These are phyloP conservation scores for Austroboletus eburneus DNA, from an alignment of 768 basidiomycete genomes.

Conservation along the genomic window DNA sequence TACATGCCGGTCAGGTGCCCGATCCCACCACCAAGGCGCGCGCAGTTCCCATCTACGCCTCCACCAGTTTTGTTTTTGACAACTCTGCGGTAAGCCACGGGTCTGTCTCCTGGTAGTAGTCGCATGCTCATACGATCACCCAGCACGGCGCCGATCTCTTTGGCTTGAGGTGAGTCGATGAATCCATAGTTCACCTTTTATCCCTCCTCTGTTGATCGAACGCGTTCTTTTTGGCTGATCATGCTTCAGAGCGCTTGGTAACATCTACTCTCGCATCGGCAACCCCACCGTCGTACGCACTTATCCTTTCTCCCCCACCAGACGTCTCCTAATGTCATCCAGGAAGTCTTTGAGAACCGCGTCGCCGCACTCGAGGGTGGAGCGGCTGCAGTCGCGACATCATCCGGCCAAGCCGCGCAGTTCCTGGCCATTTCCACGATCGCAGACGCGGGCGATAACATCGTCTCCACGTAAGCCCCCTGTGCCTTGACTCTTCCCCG, in stretches of 20 bases:
- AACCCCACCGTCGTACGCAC: conserved; percentile 53
- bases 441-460: conserved; percentile 56
- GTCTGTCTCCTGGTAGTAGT: not conserved
- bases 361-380: conserved; percentile 65
- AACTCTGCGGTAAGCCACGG: conserved; percentile 39
- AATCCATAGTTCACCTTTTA: not conserved
- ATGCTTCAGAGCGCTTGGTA: conserved; percentile 36
- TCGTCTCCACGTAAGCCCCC: conserved; percentile 49
- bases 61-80: conserved; percentile 55
- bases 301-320: not conserved
- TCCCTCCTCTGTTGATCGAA: not conserved
- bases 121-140: conserved; percentile 2
- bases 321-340: not conserved
- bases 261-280: conserved; percentile 52
- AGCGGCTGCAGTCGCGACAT: conserved; percentile 49
- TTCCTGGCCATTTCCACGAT: conserved; percentile 55
- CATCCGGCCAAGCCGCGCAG: conserved; percentile 62
- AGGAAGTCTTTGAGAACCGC: conserved; percentile 65
- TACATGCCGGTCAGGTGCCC: conserved; percentile 55
- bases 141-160: conserved; percentile 56
- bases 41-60: conserved; percentile 61
- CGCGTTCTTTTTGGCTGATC: not conserved
- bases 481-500: not conserved
- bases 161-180: conserved; percentile 34
- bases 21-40: conserved; percentile 55